phyloP scores from a whole-genome alignment of 257 asterid species.

The Lantana camara region DNA sequence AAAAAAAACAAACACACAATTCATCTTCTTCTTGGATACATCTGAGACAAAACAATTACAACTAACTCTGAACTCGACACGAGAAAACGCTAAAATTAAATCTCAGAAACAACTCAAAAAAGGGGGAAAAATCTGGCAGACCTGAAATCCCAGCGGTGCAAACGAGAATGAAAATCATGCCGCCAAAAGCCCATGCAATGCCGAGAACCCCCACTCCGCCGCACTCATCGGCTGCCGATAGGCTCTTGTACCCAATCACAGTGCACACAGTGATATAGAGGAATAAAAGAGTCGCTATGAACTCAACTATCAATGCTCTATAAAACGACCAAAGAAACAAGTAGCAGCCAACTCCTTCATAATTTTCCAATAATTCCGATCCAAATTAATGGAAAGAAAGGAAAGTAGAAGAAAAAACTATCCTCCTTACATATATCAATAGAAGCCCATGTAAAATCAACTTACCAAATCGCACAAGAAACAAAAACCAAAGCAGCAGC shows the following conservation, averaged over 20 bases:
- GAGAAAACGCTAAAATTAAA: neutral
- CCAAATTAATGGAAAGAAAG: too few relatives aligned
- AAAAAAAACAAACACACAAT: too few relatives aligned
- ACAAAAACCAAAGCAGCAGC: too few relatives aligned
- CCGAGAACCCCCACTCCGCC: conserved; percentile 80
- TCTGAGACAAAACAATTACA: too few relatives aligned
- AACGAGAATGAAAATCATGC: conserved; percentile 74
- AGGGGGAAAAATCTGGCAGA: neutral
- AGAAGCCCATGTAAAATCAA: too few relatives aligned
- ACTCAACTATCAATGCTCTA: conserved; percentile 77
- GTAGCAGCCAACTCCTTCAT: too few relatives aligned
- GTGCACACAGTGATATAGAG: conserved; percentile 71
- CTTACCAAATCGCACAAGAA: too few relatives aligned
- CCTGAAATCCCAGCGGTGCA: conserved; percentile 71
- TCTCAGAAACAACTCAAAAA: neutral
- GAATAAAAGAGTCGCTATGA: conserved; percentile 73
- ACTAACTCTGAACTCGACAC: too few relatives aligned
- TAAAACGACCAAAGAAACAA: conserved; percentile 89
- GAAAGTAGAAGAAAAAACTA: too few relatives aligned
- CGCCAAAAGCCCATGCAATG: conserved; percentile 86
- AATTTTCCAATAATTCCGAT: too few relatives aligned
- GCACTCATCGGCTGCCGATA: conserved; percentile 49
- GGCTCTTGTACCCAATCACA: conserved; percentile 63
- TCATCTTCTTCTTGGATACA: too few relatives aligned
- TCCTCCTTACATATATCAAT: too few relatives aligned